Base-by-base conservation (phyloP, 805 yeast species). In the Priceomyces melissophilus region DNA sequence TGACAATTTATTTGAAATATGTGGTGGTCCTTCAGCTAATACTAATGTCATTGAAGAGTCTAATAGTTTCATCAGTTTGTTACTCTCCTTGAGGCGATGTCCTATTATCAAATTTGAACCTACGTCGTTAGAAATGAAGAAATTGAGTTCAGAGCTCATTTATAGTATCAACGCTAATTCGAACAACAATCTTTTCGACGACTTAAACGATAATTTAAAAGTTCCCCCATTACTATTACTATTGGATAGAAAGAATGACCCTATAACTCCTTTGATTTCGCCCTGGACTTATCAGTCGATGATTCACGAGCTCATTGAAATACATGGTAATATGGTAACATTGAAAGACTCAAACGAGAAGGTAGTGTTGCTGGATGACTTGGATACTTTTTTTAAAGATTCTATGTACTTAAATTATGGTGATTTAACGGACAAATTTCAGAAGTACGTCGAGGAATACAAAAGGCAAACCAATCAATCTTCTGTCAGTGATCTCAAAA, bases 201-300 rank as follows among this genome's bases (percentile, higher is more conserved):
- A 71, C 52, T 54, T 66, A 46, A 79, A 84, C 55, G 71, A 80
- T 30, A 57, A 61, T 17, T 64, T 67, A 43, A 95, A 87, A 55
- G 66, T 82, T 0, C 79, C 89, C 1, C 95, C 97, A 1, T 54
- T 84, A 6, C 63, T 95, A 35, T 61, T 93, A 10, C 69, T 93
- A 2, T 55, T 93, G 36, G 98, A 93, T 61, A 73, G 99, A 39
- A 78, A 81, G 43, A 84, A 79, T 54, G 99, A 93, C 62, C 97
- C 99, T 2, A 71, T 91, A 10, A 91, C 99, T 0, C 97, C 99
- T 1, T 71, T 93, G 25, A 65, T 93, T 37, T 79, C 84, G 30
- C 99, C 98, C 2, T 93, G 99, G 99, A 90, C 99, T 1, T 93
- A 88, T 63, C 98, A 91, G 58, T 86, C 96, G 2, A 91, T 93